Conservation (phyloP, 495 filamentous ascomycete genomes). For the Pyrenopolyporus hunteri region DNA sequence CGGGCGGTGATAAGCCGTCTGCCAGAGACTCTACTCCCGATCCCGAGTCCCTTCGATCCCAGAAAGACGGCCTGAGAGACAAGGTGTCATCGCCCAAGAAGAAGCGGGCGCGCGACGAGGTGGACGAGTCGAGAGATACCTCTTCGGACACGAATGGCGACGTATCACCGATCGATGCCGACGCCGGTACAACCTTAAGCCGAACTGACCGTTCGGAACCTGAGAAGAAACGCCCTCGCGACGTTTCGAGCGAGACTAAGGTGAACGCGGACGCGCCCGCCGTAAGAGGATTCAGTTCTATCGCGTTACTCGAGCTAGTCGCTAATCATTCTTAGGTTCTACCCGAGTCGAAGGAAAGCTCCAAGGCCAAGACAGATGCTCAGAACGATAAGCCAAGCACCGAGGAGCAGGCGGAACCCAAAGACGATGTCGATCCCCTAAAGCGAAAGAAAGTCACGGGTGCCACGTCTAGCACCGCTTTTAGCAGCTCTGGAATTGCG, state of each 20-base stretch:
- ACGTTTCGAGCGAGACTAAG: conserved; percentile 42
- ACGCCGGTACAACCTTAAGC: conserved; percentile 38
- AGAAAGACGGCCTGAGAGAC: conserved; percentile 50
- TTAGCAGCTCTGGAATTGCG: conserved; percentile 38
- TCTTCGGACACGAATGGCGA: conserved; percentile 40
- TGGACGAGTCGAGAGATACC: conserved; percentile 49
- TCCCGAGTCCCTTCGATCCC: conserved; percentile 35
- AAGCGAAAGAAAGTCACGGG: conserved; percentile 10
- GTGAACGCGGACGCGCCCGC: conserved; percentile 5
- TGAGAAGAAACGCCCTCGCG: conserved; percentile 62
- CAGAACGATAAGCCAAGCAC: conserved; percentile 9
- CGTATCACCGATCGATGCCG: conserved; percentile 45
- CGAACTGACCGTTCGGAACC: conserved; percentile 56
- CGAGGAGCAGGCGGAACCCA: conserved; percentile 3
- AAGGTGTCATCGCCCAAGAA: conserved; percentile 61
- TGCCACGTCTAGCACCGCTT: conserved; percentile 37
- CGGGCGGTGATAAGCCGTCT: conserved; percentile 31
- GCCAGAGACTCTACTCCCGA: conserved; percentile 41
- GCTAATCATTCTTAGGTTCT: conserved; percentile 11
- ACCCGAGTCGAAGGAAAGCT: background rate
- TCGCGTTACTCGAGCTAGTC: background rate
- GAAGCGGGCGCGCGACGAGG: conserved; percentile 60
- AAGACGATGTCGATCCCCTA: background rate
- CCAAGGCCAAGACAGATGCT: conserved; percentile 14
- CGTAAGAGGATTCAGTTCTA: conserved; percentile 5